Evolutionary conservation across 2,329 filamentous ascomycete genomes (phyloP).

Genomic region (Aspergillus amoenus): DNA sequence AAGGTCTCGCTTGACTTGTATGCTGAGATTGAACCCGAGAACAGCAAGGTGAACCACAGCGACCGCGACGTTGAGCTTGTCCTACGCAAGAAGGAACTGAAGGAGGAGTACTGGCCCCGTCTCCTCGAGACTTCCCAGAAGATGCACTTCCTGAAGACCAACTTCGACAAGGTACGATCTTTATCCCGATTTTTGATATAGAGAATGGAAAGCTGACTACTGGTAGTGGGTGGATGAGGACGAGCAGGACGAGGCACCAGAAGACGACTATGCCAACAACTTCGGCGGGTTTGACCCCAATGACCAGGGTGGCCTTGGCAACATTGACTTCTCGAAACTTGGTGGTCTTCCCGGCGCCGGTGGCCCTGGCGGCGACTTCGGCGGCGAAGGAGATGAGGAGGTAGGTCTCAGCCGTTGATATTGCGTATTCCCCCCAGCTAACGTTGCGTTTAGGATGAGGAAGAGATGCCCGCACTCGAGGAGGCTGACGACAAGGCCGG

Average conservation of each 20-base stretch:
- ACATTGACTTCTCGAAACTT: conserved; percentile 93
- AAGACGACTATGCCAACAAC: conserved; percentile 66
- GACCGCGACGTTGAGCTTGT: conserved; percentile 85
- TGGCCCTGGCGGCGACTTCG: conserved; percentile 18
- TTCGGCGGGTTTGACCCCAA: conserved; percentile 50
- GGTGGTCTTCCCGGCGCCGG: conserved; percentile 54
- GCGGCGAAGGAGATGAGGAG: conserved; percentile 41
- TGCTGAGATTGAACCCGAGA: conserved; percentile 81
- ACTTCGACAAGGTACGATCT: conserved; percentile 83
- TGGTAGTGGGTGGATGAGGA: conserved; percentile 90
- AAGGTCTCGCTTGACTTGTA: conserved; percentile 84
- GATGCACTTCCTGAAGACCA: conserved; percentile 94
- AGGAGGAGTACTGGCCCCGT: conserved; percentile 92
- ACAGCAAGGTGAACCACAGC: conserved; percentile 86
- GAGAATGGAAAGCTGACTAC: conserved; percentile 15
- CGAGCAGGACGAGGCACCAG: conserved; percentile 86
- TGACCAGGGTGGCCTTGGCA: conserved; percentile 70
- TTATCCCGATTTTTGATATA: neutral
- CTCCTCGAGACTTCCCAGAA: conserved; percentile 88
- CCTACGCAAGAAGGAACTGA: conserved; percentile 94
- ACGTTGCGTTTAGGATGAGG: conserved; percentile 50
- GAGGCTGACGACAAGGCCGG: conserved; percentile 45
- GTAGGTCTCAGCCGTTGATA: conserved; percentile 32
- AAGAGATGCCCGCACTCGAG: conserved; percentile 78
- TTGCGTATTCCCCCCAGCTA: neutral